Conservation (phyloP, 306 rosid species). For the Clitoria ternatea region DNA sequence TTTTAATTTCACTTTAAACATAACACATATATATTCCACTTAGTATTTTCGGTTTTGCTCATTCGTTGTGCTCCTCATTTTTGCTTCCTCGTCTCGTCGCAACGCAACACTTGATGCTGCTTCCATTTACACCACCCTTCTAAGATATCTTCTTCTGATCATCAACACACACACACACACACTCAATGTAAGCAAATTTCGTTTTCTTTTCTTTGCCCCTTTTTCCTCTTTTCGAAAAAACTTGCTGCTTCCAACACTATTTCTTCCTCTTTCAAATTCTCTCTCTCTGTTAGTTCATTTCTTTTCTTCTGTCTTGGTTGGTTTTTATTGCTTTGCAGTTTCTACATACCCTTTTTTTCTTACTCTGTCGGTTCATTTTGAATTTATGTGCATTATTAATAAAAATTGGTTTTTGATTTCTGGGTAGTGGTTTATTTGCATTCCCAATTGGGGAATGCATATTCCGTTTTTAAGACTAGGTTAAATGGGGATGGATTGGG, state of each 20-base stretch:
- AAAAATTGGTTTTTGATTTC: neutral
- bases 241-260: neutral
- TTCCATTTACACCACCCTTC: neutral
- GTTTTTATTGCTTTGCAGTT: slow-evolving; percentile 19
- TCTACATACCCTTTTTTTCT: neutral
- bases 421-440: slow-evolving; percentile 16
- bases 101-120: slow-evolving; percentile 10
- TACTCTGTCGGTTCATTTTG: slow-evolving; percentile 13
- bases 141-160: neutral
- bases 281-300: slow-evolving; percentile 22
- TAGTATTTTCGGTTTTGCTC: slow-evolving; percentile 4
- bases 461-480: slow-evolving; percentile 41
- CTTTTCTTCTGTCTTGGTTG: slow-evolving; percentile 9
- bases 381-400: neutral
- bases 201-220: neutral
- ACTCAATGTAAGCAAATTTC: slow-evolving; percentile 62
- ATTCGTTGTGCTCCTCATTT: neutral
- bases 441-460: slow-evolving; percentile 27
- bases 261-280: neutral
- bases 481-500: slow-evolving; percentile 78
- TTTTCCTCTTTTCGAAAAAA: neutral
- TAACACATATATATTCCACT: neutral
- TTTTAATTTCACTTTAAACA: neutral
- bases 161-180: neutral
- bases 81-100: neutral